Evolutionary conservation across 208 protist genomes (phyloP), one percentile per base, ranked within the genome.

Genomic region (Leishmania tarentolae): DNA sequence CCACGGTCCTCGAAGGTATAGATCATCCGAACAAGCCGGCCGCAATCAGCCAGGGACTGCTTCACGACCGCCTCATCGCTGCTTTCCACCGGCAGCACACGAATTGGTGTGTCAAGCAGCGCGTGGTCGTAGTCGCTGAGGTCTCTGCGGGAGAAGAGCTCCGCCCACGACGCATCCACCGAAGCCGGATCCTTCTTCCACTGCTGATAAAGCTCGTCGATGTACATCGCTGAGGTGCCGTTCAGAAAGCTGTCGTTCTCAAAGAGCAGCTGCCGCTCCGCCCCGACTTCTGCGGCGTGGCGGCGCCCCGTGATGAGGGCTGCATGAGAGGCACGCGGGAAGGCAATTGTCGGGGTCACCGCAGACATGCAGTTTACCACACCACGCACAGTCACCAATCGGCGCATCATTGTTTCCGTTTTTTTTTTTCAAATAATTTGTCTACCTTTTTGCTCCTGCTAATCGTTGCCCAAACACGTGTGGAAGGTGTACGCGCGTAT

Each of bases 1-100:
- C 95, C 95, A 57, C 88, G 89, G 65, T 96, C 94, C 80, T 97
- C 92, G 80, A 97, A 98, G 56, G 96, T 88, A 73, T 93, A 88
- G 66, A 98, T 97, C 91, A 98, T 96, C 88, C 89, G 92, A 52
- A 88, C 95, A 73, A 96, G 87, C 44, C 92, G 87, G 40, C 86
- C 90, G 74, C 94, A 96, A 71, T 96, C 92, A 21, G 85, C 87
- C 47, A 95, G 84, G 50, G 93, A 96, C 83, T 96, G 92, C 82
- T 89, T 87, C 69, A 96, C 87, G 37, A 82, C 84, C 75, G 69
- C 59, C 42, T 59, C 71, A 75, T 91, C 86, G 35, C 75, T 81
- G 75, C 59, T 75, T 35, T 85, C 73, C 11, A 63, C 82, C 24
- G 94, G 90, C 61, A 97, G 35, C 15, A 96, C 88, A 65, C 89